Percentiles rank a stretch among this genome's conserved stretches.
phyloP scores from a whole-genome alignment of 2,329 filamentous ascomycete species.

The Alternaria atra region DNA sequence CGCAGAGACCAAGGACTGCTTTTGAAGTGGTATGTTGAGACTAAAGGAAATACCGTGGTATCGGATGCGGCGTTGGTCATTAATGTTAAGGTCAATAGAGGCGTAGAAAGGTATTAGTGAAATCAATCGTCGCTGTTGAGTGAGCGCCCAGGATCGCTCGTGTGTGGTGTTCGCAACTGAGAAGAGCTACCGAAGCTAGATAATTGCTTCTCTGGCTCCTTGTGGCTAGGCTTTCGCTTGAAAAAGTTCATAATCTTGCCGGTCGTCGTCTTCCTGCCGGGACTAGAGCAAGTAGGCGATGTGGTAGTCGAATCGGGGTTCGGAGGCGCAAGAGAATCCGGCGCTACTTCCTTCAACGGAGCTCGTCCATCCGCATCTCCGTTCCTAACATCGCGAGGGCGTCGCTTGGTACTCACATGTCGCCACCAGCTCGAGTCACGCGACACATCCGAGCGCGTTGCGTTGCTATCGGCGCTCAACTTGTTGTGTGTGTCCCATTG shows the following conservation, averaged over 20 bases:
- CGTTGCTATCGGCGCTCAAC: slow-evolving; percentile 41
- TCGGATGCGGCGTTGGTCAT: slow-evolving; percentile 30
- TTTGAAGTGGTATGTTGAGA: slow-evolving; percentile 27
- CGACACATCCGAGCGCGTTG: slow-evolving; percentile 40
- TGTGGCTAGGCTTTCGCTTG: slow-evolving; percentile 43
- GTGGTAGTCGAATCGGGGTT: slow-evolving; percentile 34
- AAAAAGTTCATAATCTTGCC: slow-evolving; percentile 50
- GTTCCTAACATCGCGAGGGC: slow-evolving; percentile 39
- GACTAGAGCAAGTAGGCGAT: slow-evolving; percentile 36
- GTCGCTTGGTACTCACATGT: slow-evolving; percentile 44
- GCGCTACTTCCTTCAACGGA: slow-evolving; percentile 37
- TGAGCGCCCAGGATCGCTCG: slow-evolving; percentile 46
- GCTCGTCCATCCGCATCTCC: slow-evolving; percentile 36
- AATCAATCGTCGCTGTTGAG: slow-evolving; percentile 48
- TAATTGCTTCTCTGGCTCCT: slow-evolving; percentile 46
- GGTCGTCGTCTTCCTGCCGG: slow-evolving; percentile 38
- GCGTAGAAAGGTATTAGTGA: slow-evolving; percentile 10
- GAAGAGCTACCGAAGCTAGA: slow-evolving; percentile 49
- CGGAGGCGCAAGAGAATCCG: slow-evolving; percentile 27
- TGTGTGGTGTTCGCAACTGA: slow-evolving; percentile 45
- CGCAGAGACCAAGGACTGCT: slow-evolving; percentile 25
- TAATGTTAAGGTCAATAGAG: slow-evolving; percentile 18
- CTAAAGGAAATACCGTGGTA: slow-evolving; percentile 30
- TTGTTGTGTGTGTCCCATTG: slow-evolving; percentile 45
- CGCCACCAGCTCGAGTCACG: slow-evolving; percentile 49